Base-by-base conservation (phyloP, 2,329 filamentous ascomycete genomes). In the Fusarium liriodendri region DNA sequence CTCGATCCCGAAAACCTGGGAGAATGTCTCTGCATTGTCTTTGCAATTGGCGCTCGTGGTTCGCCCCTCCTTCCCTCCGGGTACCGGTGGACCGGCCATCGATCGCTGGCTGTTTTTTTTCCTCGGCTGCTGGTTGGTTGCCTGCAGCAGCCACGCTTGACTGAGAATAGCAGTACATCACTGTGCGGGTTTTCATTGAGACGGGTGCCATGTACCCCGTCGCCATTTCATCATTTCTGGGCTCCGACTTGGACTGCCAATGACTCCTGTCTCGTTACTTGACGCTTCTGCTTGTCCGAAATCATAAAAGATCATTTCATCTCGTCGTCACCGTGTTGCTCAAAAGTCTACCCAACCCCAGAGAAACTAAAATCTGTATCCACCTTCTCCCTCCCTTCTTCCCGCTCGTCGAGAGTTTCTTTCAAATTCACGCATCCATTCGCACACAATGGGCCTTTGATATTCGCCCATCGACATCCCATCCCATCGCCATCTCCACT, bases 401-500 rank as follows among this genome's bases (percentile, higher is more conserved):
- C 22, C 14, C 42, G 16, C 62, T 40, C 18, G 14, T 59, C 59
- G 50, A 11, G 3, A 52, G 14, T 45, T 32, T 37, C 29, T 38
- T 22, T 55, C 27, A 13, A 55, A 32, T 29, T n/a, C 38, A 38
- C 20, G 18, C 20, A 62, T 29, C 45, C 45, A 50, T 29, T 50
- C 35, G 45, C 64, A 58, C 65, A 47, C 60, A 69, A 73, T 69
- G 69, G 69, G 63, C 61, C 60, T 67, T 25, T 71, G 63, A 67
- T 64, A 63, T 66, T 62, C 58, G 58, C 45, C 58, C 58, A 57
- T 62, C 58, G 54, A 57, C 57, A 61, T 63, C 58, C 61, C 58
- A 55, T 55, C 50, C 52, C 58, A 42, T 55, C 50, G 55, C 58
- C 72, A 74, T 76, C 75, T 76, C 75, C 75, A 77, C 75, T 42